These are phyloP conservation scores for Saitozyma sp. DNA, from an alignment of 768 basidiomycete species.

Conservation along the genomic window DNA sequence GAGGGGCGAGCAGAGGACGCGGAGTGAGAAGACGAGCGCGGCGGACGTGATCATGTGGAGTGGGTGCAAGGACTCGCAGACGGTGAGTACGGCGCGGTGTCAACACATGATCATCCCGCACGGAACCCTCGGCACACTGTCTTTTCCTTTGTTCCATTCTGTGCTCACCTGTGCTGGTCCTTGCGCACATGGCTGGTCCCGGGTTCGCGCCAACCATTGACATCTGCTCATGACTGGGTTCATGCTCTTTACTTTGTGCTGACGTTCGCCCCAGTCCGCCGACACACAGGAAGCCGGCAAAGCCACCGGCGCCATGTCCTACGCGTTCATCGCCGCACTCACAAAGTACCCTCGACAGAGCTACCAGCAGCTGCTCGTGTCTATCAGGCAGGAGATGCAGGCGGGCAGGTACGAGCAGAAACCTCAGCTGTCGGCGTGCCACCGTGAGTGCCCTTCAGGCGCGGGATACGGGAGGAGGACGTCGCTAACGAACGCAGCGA, in stretches of 20 bases:
- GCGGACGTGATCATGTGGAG: slow-evolving; percentile 68
- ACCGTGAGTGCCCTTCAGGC: slow-evolving; percentile 28
- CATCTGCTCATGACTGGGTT: no score
- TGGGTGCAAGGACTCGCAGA: slow-evolving; percentile 56
- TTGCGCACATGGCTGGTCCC: no score
- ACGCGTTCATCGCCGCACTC: slow-evolving; percentile 52
- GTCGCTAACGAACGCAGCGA: slow-evolving; percentile 20
- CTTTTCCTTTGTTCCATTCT: no score
- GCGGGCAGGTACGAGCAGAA: slow-evolving; percentile 53
- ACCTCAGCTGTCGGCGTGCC: slow-evolving; percentile 48
- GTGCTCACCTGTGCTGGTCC: no score
- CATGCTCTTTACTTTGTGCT: no score
- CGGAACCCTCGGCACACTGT: no score
- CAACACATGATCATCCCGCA: neutral
- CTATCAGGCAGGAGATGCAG: slow-evolving; percentile 52
- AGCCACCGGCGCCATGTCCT: slow-evolving; percentile 59
- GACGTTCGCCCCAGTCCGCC: slow-evolving; percentile 41
- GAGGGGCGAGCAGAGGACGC: slow-evolving; percentile 62
- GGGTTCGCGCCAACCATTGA: no score
- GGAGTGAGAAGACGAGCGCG: slow-evolving; percentile 65
- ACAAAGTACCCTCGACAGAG: slow-evolving; percentile 53
- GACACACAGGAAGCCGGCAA: slow-evolving; percentile 56
- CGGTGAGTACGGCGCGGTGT: slow-evolving; percentile 24
- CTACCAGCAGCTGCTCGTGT: slow-evolving; percentile 51
- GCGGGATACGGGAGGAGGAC: neutral